Percentiles rank a stretch among this genome's conserved stretches.
phyloP scores from a whole-genome alignment of 2,329 filamentous ascomycete species.

The Aaosphaeria pasadenensis region DNA sequence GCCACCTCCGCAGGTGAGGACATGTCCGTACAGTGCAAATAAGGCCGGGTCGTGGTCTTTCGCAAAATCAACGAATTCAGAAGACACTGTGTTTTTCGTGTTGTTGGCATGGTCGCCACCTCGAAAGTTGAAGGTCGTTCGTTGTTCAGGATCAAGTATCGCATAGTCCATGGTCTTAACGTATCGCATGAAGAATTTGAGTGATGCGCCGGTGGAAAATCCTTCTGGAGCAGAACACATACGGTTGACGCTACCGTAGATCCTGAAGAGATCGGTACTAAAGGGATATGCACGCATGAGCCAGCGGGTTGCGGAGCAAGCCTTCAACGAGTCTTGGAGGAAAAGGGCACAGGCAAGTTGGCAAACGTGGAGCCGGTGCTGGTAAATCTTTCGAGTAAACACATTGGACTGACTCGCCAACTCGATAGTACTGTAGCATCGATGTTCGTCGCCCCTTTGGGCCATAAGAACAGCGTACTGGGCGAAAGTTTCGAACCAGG shows the following conservation, averaged over 20 bases:
- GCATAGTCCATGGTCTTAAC: constrained; percentile 83
- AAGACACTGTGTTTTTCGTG: constrained; percentile 34
- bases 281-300: constrained; percentile 82
- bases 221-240: constrained; percentile 69
- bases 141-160: constrained; percentile 54
- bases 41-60: constrained; percentile 66
- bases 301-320: constrained; percentile 72
- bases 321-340: constrained; percentile 72
- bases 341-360: constrained; percentile 83
- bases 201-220: constrained; percentile 77
- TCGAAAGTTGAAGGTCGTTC: constrained; percentile 42
- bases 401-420: constrained; percentile 77
- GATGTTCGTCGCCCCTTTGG: constrained; percentile 61
- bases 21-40: constrained; percentile 85
- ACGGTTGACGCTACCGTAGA: constrained; percentile 76
- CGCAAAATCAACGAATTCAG: constrained; percentile 38
- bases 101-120: constrained; percentile 37
- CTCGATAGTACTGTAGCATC: constrained; percentile 78
- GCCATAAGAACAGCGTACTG: constrained; percentile 80
- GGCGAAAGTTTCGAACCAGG: constrained; percentile 88
- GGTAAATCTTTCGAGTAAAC: constrained; percentile 69
- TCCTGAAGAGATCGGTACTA: constrained; percentile 76
- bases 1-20: constrained; percentile 78
- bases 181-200: constrained; percentile 89
- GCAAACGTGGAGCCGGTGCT: constrained; percentile 71